Evolutionary conservation across 2,329 filamentous ascomycete species (phyloP).

Genomic region (Boeremia exigua): DNA sequence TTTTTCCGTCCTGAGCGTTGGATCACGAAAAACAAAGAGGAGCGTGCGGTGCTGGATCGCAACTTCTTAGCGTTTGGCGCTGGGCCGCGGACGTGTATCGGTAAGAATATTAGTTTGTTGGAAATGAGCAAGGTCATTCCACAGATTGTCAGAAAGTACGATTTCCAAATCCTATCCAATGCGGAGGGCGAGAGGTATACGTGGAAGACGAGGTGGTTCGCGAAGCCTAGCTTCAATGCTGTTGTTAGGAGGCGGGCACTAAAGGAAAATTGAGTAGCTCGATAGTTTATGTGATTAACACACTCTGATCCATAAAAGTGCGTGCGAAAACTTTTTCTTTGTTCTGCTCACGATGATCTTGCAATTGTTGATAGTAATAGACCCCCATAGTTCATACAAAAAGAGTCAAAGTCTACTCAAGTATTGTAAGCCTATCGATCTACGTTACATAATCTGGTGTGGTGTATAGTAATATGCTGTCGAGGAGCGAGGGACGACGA

Average conservation of each 20-base stretch:
- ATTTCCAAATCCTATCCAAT: slow-evolving; percentile 19
- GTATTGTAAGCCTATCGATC: too few relatives aligned
- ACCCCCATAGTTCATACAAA: too few relatives aligned
- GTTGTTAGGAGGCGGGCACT: neutral
- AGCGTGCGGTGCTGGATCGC: slow-evolving; percentile 11
- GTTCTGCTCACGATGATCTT: too few relatives aligned
- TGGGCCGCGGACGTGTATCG: slow-evolving; percentile 28
- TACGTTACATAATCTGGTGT: too few relatives aligned
- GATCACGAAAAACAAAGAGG: slow-evolving; percentile 25
- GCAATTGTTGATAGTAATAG: too few relatives aligned
- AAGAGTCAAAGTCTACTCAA: too few relatives aligned
- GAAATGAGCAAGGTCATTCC: slow-evolving; percentile 32
- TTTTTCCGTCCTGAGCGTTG: slow-evolving; percentile 55
- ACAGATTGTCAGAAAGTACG: slow-evolving; percentile 24
- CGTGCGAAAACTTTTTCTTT: too few relatives aligned
- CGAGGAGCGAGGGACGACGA: too few relatives aligned
- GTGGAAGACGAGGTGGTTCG: slow-evolving; percentile 16
- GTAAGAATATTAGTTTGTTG: slow-evolving; percentile 33
- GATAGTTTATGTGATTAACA: too few relatives aligned
- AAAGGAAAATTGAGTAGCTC: too few relatives aligned
- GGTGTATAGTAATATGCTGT: too few relatives aligned
- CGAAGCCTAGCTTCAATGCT: slow-evolving; percentile 8
- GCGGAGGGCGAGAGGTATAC: slow-evolving; percentile 1
- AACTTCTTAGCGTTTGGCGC: slow-evolving; percentile 27
- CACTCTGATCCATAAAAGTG: too few relatives aligned